phyloP scores from a whole-genome alignment of 2,329 filamentous ascomycete genomes.

The Emydomyces testavorans region DNA sequence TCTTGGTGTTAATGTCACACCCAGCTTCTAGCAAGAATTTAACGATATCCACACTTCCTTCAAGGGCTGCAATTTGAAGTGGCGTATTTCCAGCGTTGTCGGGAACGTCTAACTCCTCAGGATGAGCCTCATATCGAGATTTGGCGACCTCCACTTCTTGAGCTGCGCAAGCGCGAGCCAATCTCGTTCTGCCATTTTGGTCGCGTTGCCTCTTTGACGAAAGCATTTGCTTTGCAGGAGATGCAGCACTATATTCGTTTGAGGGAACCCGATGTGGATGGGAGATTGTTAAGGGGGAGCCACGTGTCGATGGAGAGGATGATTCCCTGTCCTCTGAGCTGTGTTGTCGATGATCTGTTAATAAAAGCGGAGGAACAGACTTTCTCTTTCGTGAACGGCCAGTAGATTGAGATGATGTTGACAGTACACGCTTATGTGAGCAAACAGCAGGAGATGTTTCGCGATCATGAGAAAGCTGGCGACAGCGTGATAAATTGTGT shows the following conservation, averaged over 20 bases:
- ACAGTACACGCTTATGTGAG: constrained; percentile 29
- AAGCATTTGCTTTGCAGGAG: constrained; percentile 52
- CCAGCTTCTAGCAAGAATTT: constrained; percentile 73
- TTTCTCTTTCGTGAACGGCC: constrained; percentile 23
- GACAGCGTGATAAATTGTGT: constrained; percentile 14
- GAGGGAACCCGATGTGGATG: constrained; percentile 36
- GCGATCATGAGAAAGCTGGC: constrained; percentile 25
- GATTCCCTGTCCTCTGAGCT: constrained; percentile 38
- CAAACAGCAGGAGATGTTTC: constrained; percentile 29
- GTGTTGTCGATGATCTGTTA: constrained; percentile 34
- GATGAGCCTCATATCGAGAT: constrained; percentile 61
- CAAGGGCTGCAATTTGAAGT: constrained; percentile 80
- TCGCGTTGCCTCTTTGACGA: constrained; percentile 80
- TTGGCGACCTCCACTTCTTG: constrained; percentile 73
- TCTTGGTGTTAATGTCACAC: constrained; percentile 70
- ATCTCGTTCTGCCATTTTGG: constrained; percentile 77
- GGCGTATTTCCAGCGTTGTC: constrained; percentile 97
- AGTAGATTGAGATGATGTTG: constrained; percentile 23
- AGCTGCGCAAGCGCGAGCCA: constrained; percentile 80
- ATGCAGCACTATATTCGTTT: constrained; percentile 40
- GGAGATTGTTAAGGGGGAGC: constrained; percentile 34
- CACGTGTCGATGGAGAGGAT: constrained; percentile 35
- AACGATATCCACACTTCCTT: constrained; percentile 78
- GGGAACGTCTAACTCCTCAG: constrained; percentile 75
- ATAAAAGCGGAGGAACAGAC: constrained; percentile 29